phyloP scores from a whole-genome alignment of 2,329 filamentous ascomycete species.

The Annulohypoxylon truncatum region DNA sequence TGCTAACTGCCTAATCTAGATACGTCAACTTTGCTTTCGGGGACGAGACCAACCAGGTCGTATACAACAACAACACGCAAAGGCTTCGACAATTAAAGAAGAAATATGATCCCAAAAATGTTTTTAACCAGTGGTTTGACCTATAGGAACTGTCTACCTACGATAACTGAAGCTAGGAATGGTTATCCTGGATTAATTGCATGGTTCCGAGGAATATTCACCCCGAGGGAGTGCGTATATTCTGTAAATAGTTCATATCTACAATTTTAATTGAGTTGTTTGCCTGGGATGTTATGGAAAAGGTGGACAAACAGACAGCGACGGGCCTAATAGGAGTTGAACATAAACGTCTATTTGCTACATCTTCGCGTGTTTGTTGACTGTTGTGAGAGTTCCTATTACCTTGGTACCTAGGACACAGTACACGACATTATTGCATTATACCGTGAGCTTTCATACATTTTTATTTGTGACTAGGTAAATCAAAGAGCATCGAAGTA shows the following conservation, averaged over 20 bases:
- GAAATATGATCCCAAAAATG: conserved; percentile 45
- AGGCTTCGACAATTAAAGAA: conserved; percentile 46
- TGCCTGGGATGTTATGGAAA: no score
- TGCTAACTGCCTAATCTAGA: conserved; percentile 30
- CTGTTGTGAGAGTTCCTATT: no score
- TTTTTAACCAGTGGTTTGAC: conserved; percentile 49
- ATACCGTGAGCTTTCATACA: no score
- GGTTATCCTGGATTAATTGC: not conserved
- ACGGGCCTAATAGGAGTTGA: no score
- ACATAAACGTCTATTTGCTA: no score
- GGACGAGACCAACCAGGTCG: conserved; percentile 45
- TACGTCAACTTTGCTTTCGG: conserved; percentile 52
- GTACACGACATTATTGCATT: no score
- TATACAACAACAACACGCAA: conserved; percentile 47
- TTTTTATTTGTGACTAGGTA: no score
- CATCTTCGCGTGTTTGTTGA: no score
- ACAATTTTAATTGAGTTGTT: conserved; percentile 1
- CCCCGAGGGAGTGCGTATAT: not conserved
- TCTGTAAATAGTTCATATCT: conserved; percentile 1
- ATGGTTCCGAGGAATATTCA: not conserved
- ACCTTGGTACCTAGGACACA: no score
- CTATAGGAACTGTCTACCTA: not conserved
- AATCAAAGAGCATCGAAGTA: not conserved
- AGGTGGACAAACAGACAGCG: no score
- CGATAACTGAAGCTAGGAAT: not conserved